Evolutionary conservation across 1,139 yeast genomes (phyloP).

Genomic region (Arxiozyma bovina): DNA sequence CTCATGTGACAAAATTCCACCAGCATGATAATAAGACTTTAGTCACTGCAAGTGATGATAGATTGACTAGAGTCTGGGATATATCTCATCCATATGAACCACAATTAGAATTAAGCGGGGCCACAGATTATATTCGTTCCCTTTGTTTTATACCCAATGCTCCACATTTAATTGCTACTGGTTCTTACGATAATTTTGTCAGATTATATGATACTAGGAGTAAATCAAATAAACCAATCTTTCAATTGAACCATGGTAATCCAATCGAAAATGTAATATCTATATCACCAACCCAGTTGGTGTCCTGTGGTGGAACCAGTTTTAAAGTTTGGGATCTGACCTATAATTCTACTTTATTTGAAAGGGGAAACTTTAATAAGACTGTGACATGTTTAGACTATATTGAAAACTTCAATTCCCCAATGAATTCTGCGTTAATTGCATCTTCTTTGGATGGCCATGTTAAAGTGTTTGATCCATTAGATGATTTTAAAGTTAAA

Average conservation of each 20-base stretch:
- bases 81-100: slow-evolving; percentile 67
- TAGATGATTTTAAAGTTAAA: slow-evolving; percentile 75
- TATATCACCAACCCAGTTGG: slow-evolving; percentile 67
- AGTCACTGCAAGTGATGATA: slow-evolving; percentile 86
- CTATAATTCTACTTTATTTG: slow-evolving; percentile 41
- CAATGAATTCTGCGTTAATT: slow-evolving; percentile 59
- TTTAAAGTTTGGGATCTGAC: slow-evolving; percentile 91
- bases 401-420: slow-evolving; percentile 36
- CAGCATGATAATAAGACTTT: slow-evolving; percentile 55
- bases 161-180: slow-evolving; percentile 69
- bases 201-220: slow-evolving; percentile 81
- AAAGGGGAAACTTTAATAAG: slow-evolving; percentile 66
- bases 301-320: slow-evolving; percentile 79
- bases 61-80: slow-evolving; percentile 80
- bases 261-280: slow-evolving; percentile 89
- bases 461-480: slow-evolving; percentile 83
- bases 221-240: slow-evolving; percentile 39
- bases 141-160: slow-evolving; percentile 62
- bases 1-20: slow-evolving; percentile 87
- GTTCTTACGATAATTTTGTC: slow-evolving; percentile 85
- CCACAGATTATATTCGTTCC: slow-evolving; percentile 81
- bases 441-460: slow-evolving; percentile 97
- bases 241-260: slow-evolving; percentile 44
- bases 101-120: slow-evolving; percentile 59
- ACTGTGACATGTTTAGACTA: slow-evolving; percentile 80